Evolutionary conservation across 2,329 filamentous ascomycete species (phyloP).

Genomic region (Magnaporthiopsis incrustans): DNA sequence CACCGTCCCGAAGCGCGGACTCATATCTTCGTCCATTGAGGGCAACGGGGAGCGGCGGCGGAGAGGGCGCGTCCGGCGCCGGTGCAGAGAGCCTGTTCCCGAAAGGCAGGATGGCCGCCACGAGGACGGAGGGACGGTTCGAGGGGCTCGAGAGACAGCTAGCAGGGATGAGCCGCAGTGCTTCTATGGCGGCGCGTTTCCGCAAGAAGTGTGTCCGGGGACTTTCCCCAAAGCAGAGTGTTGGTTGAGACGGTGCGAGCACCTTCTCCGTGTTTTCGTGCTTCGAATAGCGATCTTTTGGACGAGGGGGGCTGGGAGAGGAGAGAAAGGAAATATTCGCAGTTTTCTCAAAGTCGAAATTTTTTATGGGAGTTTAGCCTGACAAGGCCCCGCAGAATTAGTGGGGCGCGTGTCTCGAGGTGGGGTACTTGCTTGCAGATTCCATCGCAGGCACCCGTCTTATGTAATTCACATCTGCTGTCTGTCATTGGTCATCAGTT

Average conservation of each 20-base stretch:
- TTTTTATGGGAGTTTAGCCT: background rate
- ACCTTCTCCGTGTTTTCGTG: conserved; percentile 67
- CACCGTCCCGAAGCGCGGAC: conserved; percentile 49
- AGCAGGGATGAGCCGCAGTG: conserved; percentile 80
- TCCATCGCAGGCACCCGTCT: background rate
- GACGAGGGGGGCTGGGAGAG: conserved; percentile 69
- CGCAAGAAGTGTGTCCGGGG: conserved; percentile 87
- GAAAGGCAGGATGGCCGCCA: conserved; percentile 22
- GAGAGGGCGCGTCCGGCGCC: background rate
- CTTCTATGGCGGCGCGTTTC: conserved; percentile 99
- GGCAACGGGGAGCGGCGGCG: conserved; percentile 29
- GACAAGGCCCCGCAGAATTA: background rate
- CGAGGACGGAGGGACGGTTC: conserved; percentile 15
- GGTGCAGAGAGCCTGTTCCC: conserved; percentile 17
- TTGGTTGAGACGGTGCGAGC: conserved; percentile 23
- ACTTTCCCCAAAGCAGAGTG: conserved; percentile 97
- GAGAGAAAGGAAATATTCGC: conserved; percentile 20
- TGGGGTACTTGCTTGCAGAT: background rate
- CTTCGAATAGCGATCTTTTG: conserved; percentile 99
- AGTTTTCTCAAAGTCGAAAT: background rate
- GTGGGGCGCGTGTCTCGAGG: background rate
- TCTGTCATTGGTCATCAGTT: background rate
- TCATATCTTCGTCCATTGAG: conserved; percentile 79
- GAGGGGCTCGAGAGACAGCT: conserved; percentile 39
- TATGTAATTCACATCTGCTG: background rate